These are phyloP conservation scores for Verticillium zaregamsianum DNA, from an alignment of 2,329 filamentous ascomycete genomes.

Conservation along the genomic window DNA sequence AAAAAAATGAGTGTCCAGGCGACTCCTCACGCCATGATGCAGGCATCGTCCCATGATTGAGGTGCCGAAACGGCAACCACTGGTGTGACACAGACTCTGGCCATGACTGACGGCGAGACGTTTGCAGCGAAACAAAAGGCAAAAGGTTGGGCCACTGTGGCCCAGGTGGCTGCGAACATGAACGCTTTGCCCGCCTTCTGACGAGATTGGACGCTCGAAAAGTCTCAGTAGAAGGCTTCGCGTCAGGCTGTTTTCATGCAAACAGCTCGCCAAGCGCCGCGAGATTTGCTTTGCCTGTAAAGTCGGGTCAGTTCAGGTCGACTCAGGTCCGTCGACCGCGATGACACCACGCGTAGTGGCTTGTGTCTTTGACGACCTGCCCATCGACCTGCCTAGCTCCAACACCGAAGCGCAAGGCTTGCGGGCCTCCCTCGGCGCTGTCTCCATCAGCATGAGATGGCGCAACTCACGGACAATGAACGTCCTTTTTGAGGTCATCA, in stretches of 20 bases:
- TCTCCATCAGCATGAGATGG: background rate
- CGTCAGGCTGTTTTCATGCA: conserved; percentile 30
- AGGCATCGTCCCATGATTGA: background rate
- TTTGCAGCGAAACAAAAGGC: background rate
- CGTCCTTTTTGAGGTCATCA: background rate
- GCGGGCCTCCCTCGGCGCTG: background rate
- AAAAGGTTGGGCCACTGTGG: background rate
- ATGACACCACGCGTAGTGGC: background rate
- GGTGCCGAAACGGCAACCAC: background rate
- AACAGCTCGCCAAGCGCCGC: conserved; percentile 13
- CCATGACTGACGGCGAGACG: background rate
- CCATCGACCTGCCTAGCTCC: background rate
- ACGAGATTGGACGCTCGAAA: background rate
- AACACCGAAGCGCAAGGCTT: background rate
- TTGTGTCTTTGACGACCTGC: background rate
- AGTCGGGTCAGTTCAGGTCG: background rate
- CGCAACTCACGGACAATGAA: background rate
- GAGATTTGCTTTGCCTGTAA: background rate
- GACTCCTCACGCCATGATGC: background rate
- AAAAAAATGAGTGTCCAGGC: background rate
- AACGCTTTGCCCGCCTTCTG: background rate
- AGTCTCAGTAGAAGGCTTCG: background rate
- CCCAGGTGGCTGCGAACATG: background rate
- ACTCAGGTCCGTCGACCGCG: background rate
- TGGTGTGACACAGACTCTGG: background rate